Evolutionary conservation across 495 filamentous ascomycete species (phyloP).

Genomic region (Penicillium odoratum): DNA sequence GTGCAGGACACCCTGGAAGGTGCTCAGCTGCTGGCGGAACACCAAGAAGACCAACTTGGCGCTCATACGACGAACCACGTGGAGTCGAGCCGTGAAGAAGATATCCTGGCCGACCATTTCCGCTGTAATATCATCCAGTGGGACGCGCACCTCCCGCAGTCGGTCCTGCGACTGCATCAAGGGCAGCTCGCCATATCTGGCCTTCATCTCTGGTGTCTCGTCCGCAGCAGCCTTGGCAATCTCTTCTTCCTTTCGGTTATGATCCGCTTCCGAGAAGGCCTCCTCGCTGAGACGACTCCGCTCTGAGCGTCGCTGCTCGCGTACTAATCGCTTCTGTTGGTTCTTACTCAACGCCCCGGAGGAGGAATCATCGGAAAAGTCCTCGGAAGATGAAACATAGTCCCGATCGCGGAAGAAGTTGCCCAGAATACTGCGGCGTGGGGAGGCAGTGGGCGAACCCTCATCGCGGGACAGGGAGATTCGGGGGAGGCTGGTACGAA

Average conservation of each 20-base stretch:
- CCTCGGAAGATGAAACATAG: constrained; percentile 45
- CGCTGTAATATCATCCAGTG: constrained; percentile 53
- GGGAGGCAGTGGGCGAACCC: constrained; percentile 25
- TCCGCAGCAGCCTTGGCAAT: constrained; percentile 32
- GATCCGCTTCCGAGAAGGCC: constrained; percentile 48
- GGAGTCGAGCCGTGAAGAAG: constrained; percentile 75
- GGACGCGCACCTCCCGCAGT: constrained; percentile 40
- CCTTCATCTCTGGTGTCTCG: constrained; percentile 54
- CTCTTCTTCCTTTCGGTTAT: constrained; percentile 47
- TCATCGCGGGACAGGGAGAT: constrained; percentile 20
- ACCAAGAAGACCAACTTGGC: constrained; percentile 88
- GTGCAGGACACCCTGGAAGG: constrained; percentile 75
- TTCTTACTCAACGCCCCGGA: constrained; percentile 50
- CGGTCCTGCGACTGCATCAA: constrained; percentile 51
- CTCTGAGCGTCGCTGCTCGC: constrained; percentile 43
- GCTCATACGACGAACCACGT: constrained; percentile 81
- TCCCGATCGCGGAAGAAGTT: constrained; percentile 43
- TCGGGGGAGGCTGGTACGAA: constrained; percentile 18
- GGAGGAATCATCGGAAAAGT: constrained; percentile 49
- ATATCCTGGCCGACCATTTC: constrained; percentile 67
- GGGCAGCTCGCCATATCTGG: constrained; percentile 59
- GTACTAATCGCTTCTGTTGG: constrained; percentile 50
- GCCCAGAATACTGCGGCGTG: constrained; percentile 44
- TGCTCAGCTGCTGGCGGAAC: constrained; percentile 74
- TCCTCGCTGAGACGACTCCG: constrained; percentile 54